Evolutionary conservation across 192 early-diverging fungal species (phyloP).

Genomic region (Linnemannia zychae): DNA sequence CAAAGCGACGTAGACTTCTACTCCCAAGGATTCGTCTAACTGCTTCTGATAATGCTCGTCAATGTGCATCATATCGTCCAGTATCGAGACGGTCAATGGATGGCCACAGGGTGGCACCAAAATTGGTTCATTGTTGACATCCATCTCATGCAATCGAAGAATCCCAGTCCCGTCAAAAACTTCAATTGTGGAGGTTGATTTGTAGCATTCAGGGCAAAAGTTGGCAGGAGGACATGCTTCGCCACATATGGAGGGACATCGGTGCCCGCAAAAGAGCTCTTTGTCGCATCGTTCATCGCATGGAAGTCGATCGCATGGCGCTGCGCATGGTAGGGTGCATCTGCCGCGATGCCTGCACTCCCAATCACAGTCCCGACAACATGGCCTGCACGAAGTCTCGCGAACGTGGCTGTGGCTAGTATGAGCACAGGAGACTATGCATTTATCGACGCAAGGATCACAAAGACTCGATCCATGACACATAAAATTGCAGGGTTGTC

Average conservation of each 20-base stretch:
- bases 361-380: conserved; percentile 64
- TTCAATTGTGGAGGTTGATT: not conserved
- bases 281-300: conserved; percentile 66
- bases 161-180: not conserved
- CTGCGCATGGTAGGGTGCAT: conserved; percentile 66
- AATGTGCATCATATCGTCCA: conserved; percentile 59
- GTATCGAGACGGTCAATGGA: conserved; percentile 55
- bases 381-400: conserved; percentile 54
- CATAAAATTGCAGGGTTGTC: conserved; percentile 29
- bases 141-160: conserved; percentile 46
- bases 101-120: conserved; percentile 63
- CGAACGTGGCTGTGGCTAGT: conserved; percentile 51
- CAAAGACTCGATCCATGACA: conserved; percentile 46
- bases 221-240: conserved; percentile 47
- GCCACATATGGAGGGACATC: conserved; percentile 63
- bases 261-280: conserved; percentile 61
- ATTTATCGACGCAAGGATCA: conserved; percentile 58
- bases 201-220: conserved; percentile 36
- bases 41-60: conserved; percentile 43
- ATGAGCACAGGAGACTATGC: conserved; percentile 59
- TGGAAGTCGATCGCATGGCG: conserved; percentile 68
- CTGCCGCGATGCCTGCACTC: conserved; percentile 61
- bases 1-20: not conserved
- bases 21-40: not conserved
- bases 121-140: conserved; percentile 57